These are phyloP conservation scores for Hyphopichia homilentoma DNA, from an alignment of 805 yeast species.

Conservation along the genomic window DNA sequence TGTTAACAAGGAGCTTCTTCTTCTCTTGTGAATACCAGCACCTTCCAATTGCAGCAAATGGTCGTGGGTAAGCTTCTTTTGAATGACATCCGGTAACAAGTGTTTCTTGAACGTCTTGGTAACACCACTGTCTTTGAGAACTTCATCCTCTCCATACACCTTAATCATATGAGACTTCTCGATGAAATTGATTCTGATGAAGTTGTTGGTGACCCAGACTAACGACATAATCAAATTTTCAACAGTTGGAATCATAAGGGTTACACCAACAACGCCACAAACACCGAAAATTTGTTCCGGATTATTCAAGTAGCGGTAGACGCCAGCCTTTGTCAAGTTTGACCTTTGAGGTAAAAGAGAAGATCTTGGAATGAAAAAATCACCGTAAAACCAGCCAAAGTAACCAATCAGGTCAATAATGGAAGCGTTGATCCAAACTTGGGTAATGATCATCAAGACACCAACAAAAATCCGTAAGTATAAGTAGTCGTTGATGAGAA, in stretches of 20 bases:
- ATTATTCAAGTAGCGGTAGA: conserved; percentile 75
- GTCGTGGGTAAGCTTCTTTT: conserved; percentile 24
- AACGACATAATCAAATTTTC: conserved; percentile 48
- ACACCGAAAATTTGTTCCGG: conserved; percentile 79
- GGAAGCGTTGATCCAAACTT: conserved; percentile 65
- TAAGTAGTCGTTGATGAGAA: conserved; percentile 35
- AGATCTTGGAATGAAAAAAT: conserved; percentile 63
- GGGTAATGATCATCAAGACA: conserved; percentile 50
- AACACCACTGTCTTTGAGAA: conserved; percentile 50
- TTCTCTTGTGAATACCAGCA: conserved; percentile 10
- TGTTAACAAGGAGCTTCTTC: conserved; percentile 31
- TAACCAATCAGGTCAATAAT: conserved; percentile 71
- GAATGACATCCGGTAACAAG: conserved; percentile 36
- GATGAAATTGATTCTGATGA: conserved; percentile 65
- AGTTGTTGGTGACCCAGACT: conserved; percentile 61
- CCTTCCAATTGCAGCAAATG: conserved; percentile 11
- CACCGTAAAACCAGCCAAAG: conserved; percentile 91
- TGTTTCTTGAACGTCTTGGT: conserved; percentile 42
- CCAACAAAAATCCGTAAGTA: conserved; percentile 60
- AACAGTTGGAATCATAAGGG: conserved; percentile 54
- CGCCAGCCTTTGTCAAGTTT: conserved; percentile 69
- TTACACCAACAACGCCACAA: conserved; percentile 76
- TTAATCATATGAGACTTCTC: conserved; percentile 77
- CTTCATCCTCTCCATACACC: conserved; percentile 64
- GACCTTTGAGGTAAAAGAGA: conserved; percentile 31